Evolutionary conservation across 2,329 filamentous ascomycete species (phyloP).

Genomic region (Cladorrhinum sp.): DNA sequence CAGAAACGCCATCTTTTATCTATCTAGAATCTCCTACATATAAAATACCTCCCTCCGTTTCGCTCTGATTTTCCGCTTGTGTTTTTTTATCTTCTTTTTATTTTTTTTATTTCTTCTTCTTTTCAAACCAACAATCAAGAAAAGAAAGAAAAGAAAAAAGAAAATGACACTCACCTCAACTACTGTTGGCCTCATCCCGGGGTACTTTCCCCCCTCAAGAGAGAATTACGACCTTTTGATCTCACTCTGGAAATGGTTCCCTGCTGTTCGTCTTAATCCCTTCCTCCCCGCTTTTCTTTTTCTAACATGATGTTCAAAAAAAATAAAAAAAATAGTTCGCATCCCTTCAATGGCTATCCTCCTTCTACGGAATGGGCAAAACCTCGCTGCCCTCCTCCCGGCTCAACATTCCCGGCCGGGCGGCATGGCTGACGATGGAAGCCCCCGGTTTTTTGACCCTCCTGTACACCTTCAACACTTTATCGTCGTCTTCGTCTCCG

Average conservation of each 20-base stretch:
- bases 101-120: neutral
- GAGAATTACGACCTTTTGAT: constrained; percentile 56
- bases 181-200: constrained; percentile 47
- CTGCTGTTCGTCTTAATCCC: constrained; percentile 46
- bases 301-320: too few relatives aligned
- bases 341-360: constrained; percentile 68
- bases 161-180: constrained; percentile 17
- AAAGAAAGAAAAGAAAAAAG: neutral
- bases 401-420: constrained; percentile 83
- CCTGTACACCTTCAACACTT: constrained; percentile 71
- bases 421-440: constrained; percentile 90
- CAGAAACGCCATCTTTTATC: too few relatives aligned
- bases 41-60: too few relatives aligned
- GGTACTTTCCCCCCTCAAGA: constrained; percentile 56
- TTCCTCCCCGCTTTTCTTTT: constrained; percentile 4
- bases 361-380: constrained; percentile 90
- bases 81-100: too few relatives aligned
- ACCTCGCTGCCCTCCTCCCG: constrained; percentile 66
- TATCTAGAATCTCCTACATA: too few relatives aligned
- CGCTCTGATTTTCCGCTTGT: too few relatives aligned
- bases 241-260: constrained; percentile 53
- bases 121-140: neutral
- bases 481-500: too few relatives aligned
- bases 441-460: constrained; percentile 71
- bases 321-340: too few relatives aligned